A percentile compares a stretch with the other conserved stretches of the same genome.
Evolutionary conservation across 2,329 filamentous ascomycete species (phyloP).

Genomic region (Ophiostoma fasciatum): DNA sequence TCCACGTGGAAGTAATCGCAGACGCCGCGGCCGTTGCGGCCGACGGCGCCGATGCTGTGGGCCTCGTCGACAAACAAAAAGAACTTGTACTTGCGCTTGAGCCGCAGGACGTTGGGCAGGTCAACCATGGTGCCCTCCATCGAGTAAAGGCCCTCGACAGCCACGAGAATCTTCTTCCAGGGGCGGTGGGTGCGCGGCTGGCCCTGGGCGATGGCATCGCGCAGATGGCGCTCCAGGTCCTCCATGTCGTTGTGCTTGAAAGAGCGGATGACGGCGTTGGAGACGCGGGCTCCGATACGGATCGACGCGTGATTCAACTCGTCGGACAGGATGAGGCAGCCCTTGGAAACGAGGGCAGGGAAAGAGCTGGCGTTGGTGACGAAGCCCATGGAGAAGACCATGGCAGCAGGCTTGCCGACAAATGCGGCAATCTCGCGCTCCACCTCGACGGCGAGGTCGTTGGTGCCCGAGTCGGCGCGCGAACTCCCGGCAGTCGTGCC

Average conservation of each 20-base stretch:
- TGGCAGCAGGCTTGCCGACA: constrained; percentile 83
- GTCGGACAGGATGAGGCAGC: constrained; percentile 87
- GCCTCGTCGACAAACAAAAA: constrained; percentile 91
- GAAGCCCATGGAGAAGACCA: constrained; percentile 99
- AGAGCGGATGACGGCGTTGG: constrained; percentile 84
- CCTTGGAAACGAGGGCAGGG: constrained; percentile 82
- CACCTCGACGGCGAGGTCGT: constrained; percentile 76
- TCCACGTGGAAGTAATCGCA: constrained; percentile 96
- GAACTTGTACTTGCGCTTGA: constrained; percentile 97
- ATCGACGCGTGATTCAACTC: constrained; percentile 98
- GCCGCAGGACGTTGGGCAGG: constrained; percentile 69
- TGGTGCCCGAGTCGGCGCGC: constrained; percentile 70
- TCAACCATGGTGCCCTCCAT: constrained; percentile 99
- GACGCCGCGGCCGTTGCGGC: constrained; percentile 76
- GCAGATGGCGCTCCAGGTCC: constrained; percentile 70
- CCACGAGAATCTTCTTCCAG: constrained; percentile 98
- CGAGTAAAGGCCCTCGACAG: constrained; percentile 92
- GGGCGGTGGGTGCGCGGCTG: constrained; percentile 96
- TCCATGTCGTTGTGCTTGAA: constrained; percentile 97
- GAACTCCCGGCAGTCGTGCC: constrained; percentile 73
- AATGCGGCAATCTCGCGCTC: constrained; percentile 82
- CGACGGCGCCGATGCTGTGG: constrained; percentile 86
- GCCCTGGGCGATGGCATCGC: constrained; percentile 88
- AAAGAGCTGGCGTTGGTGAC: constrained; percentile 91
- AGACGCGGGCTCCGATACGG: constrained; percentile 83